Conservation (phyloP, 768 basidiomycete genomes). For the Brasilioporus rufonigricans region DNA sequence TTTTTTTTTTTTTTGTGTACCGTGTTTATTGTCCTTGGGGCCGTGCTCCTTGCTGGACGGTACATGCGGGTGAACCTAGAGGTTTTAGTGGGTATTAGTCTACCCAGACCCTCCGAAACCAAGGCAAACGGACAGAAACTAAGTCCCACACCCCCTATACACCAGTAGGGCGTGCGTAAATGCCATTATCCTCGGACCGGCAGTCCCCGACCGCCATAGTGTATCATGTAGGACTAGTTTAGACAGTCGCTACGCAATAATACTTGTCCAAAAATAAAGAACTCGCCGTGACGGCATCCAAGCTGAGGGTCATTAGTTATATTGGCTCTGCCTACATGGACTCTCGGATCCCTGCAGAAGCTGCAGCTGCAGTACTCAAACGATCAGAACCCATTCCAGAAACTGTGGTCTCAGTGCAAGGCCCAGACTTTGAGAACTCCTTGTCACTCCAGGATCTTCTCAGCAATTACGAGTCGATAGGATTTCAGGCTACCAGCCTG, state of each 20-base stretch:
- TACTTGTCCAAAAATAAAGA: not conserved
- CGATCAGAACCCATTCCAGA: conserved; percentile 70
- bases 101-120: not conserved
- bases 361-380: conserved; percentile 75
- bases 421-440: conserved; percentile 81
- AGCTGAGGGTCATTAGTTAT: no score
- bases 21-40: no score
- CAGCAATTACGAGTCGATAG: conserved; percentile 81
- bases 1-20: no score
- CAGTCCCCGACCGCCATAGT: not conserved
- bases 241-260: not conserved
- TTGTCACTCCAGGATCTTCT: conserved; percentile 69
- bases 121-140: not conserved
- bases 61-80: no score
- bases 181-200: not conserved
- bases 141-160: not conserved
- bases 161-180: not conserved
- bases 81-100: not conserved
- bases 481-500: conserved; percentile 96
- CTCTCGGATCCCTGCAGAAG: conserved; percentile 46
- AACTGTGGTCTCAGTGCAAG: conserved; percentile 69
- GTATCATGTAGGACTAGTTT: no score
- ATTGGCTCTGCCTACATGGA: conserved; percentile 6
- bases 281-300: conserved; percentile 23
- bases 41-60: no score